These are phyloP conservation scores for Dryadomyces quercivorus DNA, from an alignment of 2,329 filamentous ascomycete genomes.

Conservation along the genomic window DNA sequence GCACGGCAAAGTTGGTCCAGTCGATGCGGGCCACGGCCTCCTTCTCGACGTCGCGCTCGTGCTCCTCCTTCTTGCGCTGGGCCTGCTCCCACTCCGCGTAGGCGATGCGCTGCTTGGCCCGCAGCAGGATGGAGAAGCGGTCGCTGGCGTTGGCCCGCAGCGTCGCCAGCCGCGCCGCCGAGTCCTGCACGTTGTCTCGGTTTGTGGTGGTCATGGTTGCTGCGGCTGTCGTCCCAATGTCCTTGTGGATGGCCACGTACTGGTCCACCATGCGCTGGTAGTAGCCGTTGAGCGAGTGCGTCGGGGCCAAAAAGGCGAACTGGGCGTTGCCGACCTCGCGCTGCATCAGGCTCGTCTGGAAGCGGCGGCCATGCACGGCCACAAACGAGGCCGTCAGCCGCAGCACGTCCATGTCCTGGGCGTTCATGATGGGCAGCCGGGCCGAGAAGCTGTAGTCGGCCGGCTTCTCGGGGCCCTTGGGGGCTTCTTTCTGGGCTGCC, in stretches of 20 bases:
- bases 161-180: constrained; percentile 57
- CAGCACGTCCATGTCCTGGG: constrained; percentile 71
- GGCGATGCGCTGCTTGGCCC: constrained; percentile 75
- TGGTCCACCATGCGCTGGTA: constrained; percentile 89
- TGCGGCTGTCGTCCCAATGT: constrained; percentile 53
- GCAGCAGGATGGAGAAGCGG: constrained; percentile 66
- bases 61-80: constrained; percentile 84
- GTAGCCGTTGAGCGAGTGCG: constrained; percentile 93
- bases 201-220: constrained; percentile 45
- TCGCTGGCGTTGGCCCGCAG: constrained; percentile 65
- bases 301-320: constrained; percentile 90
- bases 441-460: constrained; percentile 87
- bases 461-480: constrained; percentile 73
- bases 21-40: constrained; percentile 74
- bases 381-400: constrained; percentile 79
- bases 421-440: constrained; percentile 93
- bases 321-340: constrained; percentile 84
- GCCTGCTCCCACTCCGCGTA: constrained; percentile 75
- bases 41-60: constrained; percentile 71
- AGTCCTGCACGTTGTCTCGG: constrained; percentile 52
- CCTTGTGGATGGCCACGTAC: constrained; percentile 61
- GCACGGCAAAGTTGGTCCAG: constrained; percentile 95
- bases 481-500: constrained; percentile 36
- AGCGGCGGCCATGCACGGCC: constrained; percentile 82
- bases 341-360: constrained; percentile 82